Base-by-base conservation (phyloP, 2,329 filamentous ascomycete genomes). In the Emmonsiellopsis sp. region DNA sequence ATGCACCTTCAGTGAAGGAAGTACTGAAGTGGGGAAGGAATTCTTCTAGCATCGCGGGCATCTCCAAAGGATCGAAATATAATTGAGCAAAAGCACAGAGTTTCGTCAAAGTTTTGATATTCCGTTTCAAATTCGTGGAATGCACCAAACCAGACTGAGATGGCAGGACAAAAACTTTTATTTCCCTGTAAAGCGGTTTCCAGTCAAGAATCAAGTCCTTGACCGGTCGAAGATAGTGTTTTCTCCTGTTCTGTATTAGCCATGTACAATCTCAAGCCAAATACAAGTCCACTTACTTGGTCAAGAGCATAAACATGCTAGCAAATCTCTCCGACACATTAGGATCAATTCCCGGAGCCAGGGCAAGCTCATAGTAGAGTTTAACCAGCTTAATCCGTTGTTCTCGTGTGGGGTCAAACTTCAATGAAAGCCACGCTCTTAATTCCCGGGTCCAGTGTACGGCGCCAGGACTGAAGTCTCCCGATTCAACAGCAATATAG, bases 391-490 rank as follows among this genome's bases (percentile, higher is more conserved):
- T 88, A 48, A 90, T 84, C 54, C 94, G 81, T 60, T 91, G 84
- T 66, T 86, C 85, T 62, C 88, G 83, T 47, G 89, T 88, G 67
- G 95, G 89, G 73, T 98, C 92, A 67, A 98, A 98, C 77, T 98
- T 98, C 71, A 98, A 83, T 52, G 86, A 87, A 60, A 98, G 78
- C 93, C 94, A 98, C 71, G 87, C 88, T 66, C 91, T 84, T 47
- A 98, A 84, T 79, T 98, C 93, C 61, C 92, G 84, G 13, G 93
- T 96, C 93, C 93, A 98, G 71, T 98, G 92, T 56, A 95, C 78
- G 32, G 92, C 93, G 36, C 93, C 93, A 0, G 92, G 88, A 27
- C 87, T 85, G 71, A 97, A 97, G 71, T 98, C 93, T 60, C 95
- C 90, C 3, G 93, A 86, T 66, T 90, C 86, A 58, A 98, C 79